A percentile compares a stretch with the other conserved stretches of the same genome.
Evolutionary conservation across 345 rosid species (phyloP).

Genomic region (Turnera subulata): DNA sequence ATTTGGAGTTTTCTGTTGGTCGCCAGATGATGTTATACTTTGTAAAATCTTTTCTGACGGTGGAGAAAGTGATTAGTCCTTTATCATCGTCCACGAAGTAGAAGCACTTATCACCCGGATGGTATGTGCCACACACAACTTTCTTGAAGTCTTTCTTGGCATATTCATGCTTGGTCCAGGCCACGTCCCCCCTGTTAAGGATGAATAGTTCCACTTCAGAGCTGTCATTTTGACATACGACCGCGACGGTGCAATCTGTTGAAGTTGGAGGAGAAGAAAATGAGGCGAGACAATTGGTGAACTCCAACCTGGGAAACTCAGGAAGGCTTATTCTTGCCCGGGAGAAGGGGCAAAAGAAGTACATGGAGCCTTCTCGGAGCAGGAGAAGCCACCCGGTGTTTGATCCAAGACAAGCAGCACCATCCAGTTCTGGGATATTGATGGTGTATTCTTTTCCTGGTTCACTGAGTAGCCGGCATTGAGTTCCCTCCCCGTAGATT

Average conservation of each 20-base stretch:
- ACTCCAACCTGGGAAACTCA: background rate
- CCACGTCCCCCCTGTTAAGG: conserved; percentile 9
- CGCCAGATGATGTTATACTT: too few relatives aligned
- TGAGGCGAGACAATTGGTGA: background rate
- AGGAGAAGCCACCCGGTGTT: conserved; percentile 27
- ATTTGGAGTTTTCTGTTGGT: too few relatives aligned
- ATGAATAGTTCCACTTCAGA: background rate
- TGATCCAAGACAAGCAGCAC: conserved; percentile 33
- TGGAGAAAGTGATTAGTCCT: background rate
- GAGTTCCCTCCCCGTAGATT: conserved; percentile 14
- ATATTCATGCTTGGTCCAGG: conserved; percentile 8
- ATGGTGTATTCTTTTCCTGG: conserved; percentile 1
- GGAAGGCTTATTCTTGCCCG: conserved; percentile 27
- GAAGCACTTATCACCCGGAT: background rate
- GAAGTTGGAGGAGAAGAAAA: conserved; percentile 31
- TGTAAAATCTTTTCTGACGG: background rate
- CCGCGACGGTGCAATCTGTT: conserved; percentile 14
- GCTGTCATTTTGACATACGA: background rate
- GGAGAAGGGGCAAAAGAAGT: conserved; percentile 34
- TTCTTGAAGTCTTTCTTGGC: background rate
- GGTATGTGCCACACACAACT: conserved; percentile 8
- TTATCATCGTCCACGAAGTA: conserved; percentile 2
- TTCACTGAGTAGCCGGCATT: conserved; percentile 8
- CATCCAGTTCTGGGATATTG: conserved; percentile 17
- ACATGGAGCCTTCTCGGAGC: conserved; percentile 3